Evolutionary conservation across 306 rosid genomes (phyloP).

Genomic region (Rosa persica): DNA sequence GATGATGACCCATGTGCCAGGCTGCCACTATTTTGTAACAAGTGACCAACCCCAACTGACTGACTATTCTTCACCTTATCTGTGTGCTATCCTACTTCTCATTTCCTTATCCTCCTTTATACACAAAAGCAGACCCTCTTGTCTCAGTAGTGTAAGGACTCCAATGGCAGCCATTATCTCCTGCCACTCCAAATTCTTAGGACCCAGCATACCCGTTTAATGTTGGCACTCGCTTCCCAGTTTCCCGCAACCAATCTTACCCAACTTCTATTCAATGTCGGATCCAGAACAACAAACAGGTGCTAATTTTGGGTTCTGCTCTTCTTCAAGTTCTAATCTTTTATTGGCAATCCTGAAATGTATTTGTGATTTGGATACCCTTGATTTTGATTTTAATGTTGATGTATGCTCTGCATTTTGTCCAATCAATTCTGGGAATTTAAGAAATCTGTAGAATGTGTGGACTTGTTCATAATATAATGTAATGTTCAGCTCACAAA

Average conservation of each 20-base stretch:
- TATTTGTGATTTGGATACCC: background rate
- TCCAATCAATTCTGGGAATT: background rate
- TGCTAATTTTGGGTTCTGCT: constrained; percentile 23
- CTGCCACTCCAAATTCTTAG: constrained; percentile 50
- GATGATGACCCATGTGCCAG: no score
- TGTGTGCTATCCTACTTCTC: background rate
- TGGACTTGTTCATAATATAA: background rate
- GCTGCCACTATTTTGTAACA: no score
- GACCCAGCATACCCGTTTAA: constrained; percentile 35
- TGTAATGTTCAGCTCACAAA: background rate
- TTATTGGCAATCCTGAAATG: background rate
- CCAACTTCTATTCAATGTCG: constrained; percentile 44
- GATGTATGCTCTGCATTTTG: background rate
- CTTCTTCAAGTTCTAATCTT: background rate
- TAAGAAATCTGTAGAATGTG: constrained; percentile 8
- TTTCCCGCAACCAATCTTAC: constrained; percentile 42
- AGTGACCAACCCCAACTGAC: constrained; percentile 9
- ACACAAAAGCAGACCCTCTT: background rate
- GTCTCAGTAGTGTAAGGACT: background rate
- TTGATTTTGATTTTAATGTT: background rate
- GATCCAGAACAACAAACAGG: constrained; percentile 43
- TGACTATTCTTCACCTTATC: constrained; percentile 13
- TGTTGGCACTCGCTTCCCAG: constrained; percentile 34
- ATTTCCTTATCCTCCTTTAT: background rate
- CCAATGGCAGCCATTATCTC: constrained; percentile 67